Evolutionary conservation across 2,329 filamentous ascomycete genomes (phyloP).

Genomic region (Ascochyta koolunga): DNA sequence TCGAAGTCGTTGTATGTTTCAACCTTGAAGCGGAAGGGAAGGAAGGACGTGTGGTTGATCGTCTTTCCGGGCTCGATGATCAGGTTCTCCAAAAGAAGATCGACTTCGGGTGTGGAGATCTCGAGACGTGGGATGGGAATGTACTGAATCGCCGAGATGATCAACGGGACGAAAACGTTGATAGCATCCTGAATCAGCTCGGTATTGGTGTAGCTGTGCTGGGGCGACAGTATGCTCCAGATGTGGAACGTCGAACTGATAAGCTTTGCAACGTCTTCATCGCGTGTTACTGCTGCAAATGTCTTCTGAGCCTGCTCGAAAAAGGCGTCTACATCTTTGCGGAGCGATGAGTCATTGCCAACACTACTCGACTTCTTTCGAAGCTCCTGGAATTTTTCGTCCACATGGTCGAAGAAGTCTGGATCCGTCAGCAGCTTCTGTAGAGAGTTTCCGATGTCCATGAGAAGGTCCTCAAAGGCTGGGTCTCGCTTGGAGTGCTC

Average conservation of each 20-base stretch:
- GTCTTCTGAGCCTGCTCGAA: conserved; percentile 72
- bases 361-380: conserved; percentile 63
- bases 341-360: conserved; percentile 69
- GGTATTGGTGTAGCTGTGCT: conserved; percentile 67
- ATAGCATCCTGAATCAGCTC: conserved; percentile 77
- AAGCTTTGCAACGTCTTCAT: conserved; percentile 74
- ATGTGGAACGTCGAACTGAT: conserved; percentile 71
- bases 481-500: conserved; percentile 77
- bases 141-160: conserved; percentile 81
- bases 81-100: conserved; percentile 87
- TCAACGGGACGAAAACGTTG: conserved; percentile 79
- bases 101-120: conserved; percentile 79
- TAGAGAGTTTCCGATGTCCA: conserved; percentile 73
- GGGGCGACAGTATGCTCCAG: conserved; percentile 71
- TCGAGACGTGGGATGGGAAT: conserved; percentile 91
- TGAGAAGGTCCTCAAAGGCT: conserved; percentile 79
- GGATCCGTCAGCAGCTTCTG: conserved; percentile 86
- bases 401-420: conserved; percentile 78
- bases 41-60: conserved; percentile 84
- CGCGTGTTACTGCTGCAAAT: conserved; percentile 70
- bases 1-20: conserved; percentile 87
- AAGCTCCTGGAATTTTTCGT: conserved; percentile 67
- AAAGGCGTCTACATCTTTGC: conserved; percentile 74
- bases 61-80: conserved; percentile 87
- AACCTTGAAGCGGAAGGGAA: conserved; percentile 81